phyloP scores from a whole-genome alignment of 176 grass and related monocot genomes.

The Carex parvula region DNA sequence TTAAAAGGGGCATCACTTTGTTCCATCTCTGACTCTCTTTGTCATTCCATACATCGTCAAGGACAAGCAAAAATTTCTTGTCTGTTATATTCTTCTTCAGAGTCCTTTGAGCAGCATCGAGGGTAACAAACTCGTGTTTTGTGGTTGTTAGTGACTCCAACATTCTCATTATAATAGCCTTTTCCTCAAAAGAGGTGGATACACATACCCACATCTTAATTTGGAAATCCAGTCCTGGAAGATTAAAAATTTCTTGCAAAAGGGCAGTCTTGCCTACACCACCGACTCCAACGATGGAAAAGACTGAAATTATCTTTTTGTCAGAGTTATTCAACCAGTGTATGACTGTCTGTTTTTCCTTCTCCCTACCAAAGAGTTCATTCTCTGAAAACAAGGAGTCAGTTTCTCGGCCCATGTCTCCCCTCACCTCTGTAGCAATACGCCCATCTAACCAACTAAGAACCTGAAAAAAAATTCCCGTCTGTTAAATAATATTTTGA shows the following conservation, averaged over 20 bases:
- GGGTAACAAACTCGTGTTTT: background rate
- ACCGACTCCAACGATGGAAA: slow-evolving; percentile 11
- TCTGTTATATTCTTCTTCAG: background rate
- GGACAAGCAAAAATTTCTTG: slow-evolving; percentile 30
- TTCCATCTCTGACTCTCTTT: background rate
- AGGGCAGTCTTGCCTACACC: slow-evolving; percentile 28
- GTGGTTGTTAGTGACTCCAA: background rate
- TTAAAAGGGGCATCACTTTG: background rate
- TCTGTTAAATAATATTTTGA: background rate
- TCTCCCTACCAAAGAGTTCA: slow-evolving; percentile 14
- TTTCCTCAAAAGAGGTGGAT: slow-evolving; percentile 15
- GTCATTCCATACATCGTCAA: slow-evolving; percentile 39
- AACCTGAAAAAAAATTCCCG: background rate
- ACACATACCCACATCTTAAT: slow-evolving; percentile 32
- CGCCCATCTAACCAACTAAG: background rate
- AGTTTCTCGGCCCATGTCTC: background rate
- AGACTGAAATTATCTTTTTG: background rate
- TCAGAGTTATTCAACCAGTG: background rate
- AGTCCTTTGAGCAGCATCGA: slow-evolving; percentile 11
- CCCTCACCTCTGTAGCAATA: background rate
- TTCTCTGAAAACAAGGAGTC: background rate
- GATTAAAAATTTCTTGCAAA: slow-evolving; percentile 27
- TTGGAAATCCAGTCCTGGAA: background rate
- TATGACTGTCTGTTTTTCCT: background rate
- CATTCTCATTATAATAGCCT: background rate